Base-by-base conservation (phyloP, 768 basidiomycete genomes). In the Mycena latifolia region DNA sequence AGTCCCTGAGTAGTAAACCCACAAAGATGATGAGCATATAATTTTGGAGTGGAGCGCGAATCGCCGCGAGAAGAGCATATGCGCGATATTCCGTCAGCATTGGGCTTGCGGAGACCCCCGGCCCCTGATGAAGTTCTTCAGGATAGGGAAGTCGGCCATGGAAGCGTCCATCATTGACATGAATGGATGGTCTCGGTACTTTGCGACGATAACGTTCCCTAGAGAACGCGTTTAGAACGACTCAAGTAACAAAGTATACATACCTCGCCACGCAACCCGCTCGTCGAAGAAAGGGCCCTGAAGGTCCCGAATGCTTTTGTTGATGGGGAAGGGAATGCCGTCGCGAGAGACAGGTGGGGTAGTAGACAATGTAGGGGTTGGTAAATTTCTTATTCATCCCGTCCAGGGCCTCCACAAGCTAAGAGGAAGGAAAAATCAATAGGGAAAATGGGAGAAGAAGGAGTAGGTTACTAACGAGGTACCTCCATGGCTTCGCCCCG, bases 101-200 rank as follows among this genome's bases (percentile, higher is more conserved):
- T 63, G 66, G 35, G 25, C 59, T 53, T 73, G 68, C 33, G 89
- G 87, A 15, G 85, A 84, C 31, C 84, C 84, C 73, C 91, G 90
- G 45, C 87, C 91, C 71, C 88, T 79, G 61, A 94, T 85, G 75
- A 89, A 93, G 75, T 94, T 94, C 75, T 92, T 90, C 65, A 94
- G 76, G 67, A 94, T 86, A 3, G 93, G 90, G 69, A 93, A 94
- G 73, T 94, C 93, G 39, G 92, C 89, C 86, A 93, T 93, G n/a
- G 90, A 88, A 25, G 87, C 88, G 73, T 93, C 84, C 24, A 88
- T 86, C 86, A 94, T 86, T 8, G 82, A 83, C 8, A 80, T 77
- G 72, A 86, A 88, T 0, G 86, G 85, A 53, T 81, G 80, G 53
- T 85, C 85, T 31, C 78, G 79, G 47, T 60, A 94, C 77, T 94